Percentiles rank a stretch among this genome's conserved stretches.
Evolutionary conservation across 2,329 filamentous ascomycete species (phyloP).

Genomic region (Chaetomium globosum): DNA sequence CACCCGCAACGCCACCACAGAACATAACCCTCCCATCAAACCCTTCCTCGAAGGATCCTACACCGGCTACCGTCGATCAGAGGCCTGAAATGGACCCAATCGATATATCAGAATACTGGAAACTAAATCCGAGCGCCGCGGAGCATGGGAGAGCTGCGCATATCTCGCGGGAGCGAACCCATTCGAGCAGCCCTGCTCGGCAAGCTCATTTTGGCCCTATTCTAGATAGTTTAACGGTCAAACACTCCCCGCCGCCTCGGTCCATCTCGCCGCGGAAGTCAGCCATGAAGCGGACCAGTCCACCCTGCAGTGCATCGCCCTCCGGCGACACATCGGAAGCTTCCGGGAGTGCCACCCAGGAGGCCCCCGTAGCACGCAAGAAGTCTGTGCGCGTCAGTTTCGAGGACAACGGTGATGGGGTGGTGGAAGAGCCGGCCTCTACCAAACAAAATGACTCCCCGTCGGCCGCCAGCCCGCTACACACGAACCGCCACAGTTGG

Average conservation of each 20-base stretch:
- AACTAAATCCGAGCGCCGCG: conserved; percentile 18
- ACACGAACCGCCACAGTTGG: conserved; percentile 52
- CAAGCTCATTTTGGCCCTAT: conserved; percentile 67
- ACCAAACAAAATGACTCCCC: conserved; percentile 47
- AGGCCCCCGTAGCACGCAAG: conserved; percentile 52
- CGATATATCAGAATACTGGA: conserved; percentile 21
- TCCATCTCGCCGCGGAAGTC: conserved; percentile 78
- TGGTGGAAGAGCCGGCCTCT: conserved; percentile 54
- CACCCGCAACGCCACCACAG: conserved; percentile 2
- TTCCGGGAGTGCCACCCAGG: conserved; percentile 44
- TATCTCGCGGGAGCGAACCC: conserved; percentile 43
- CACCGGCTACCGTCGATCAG: not conserved
- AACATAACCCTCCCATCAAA: not conserved
- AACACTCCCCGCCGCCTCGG: conserved; percentile 69
- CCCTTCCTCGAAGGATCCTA: not conserved
- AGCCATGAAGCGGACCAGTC: conserved; percentile 67
- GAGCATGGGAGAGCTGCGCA: conserved; percentile 17
- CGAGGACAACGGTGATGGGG: conserved; percentile 63
- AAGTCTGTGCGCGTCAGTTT: conserved; percentile 78
- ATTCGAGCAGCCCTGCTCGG: conserved; percentile 65
- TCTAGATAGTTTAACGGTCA: conserved; percentile 58
- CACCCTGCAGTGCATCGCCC: conserved; percentile 56
- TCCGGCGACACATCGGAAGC: conserved; percentile 53
- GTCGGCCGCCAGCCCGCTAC: conserved; percentile 44
- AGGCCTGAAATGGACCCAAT: conserved; percentile 1